These are phyloP conservation scores for Phialophora chinensis DNA, from an alignment of 2,329 filamentous ascomycete species.

Conservation along the genomic window DNA sequence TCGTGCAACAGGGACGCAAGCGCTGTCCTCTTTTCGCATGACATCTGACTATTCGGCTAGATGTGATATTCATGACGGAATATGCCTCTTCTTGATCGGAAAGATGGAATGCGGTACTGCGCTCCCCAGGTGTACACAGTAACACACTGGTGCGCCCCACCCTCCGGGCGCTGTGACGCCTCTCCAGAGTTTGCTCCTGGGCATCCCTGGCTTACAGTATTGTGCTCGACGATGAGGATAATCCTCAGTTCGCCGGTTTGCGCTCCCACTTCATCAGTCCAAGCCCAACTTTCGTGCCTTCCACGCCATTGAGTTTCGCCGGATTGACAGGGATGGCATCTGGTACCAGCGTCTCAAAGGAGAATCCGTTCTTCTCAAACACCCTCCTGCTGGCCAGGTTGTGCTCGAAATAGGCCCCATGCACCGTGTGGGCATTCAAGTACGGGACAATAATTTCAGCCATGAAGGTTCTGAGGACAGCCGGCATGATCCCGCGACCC, in stretches of 20 bases:
- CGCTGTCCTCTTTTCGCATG: not conserved
- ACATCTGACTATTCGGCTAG: not conserved
- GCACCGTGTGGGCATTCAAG: slow-evolving; percentile 41
- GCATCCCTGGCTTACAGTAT: not conserved
- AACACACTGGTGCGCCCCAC: no score
- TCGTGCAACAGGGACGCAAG: not conserved
- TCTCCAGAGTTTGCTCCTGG: no score
- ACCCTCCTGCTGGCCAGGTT: slow-evolving; percentile 42
- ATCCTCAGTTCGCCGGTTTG: not conserved
- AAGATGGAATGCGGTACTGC: not conserved
- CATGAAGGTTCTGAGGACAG: slow-evolving; percentile 38
- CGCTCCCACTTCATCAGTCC: slow-evolving; percentile 24
- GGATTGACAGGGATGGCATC: slow-evolving; percentile 13
- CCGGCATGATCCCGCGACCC: slow-evolving; percentile 43
- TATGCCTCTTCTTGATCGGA: not conserved
- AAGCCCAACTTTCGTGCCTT: slow-evolving; percentile 20
- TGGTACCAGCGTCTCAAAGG: slow-evolving; percentile 14
- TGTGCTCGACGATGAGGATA: not conserved
- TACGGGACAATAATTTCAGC: slow-evolving; percentile 41
- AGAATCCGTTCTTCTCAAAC: slow-evolving; percentile 43
- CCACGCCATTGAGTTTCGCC: slow-evolving; percentile 14
- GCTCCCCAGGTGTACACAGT: not conserved
- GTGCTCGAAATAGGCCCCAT: slow-evolving; percentile 37
- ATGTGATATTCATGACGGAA: not conserved
- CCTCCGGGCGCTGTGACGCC: not conserved